Evolutionary conservation across 495 filamentous ascomycete genomes (phyloP), one percentile per base, ranked within the genome.

Genomic region (Apiosordaria backusii): DNA sequence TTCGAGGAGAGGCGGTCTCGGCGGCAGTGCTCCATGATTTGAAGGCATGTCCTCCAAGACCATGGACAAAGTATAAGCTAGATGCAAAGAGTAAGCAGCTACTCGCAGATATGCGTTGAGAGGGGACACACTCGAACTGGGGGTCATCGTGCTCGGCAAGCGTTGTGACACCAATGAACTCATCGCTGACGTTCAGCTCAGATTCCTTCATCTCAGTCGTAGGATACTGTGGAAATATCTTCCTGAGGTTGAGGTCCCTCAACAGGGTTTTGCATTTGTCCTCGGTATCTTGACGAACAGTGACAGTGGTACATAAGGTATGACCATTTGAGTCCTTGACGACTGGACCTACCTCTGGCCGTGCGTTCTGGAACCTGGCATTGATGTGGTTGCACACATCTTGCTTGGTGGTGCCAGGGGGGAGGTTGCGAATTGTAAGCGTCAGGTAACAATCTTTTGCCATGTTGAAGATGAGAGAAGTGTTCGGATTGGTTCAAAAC

Each of bases 21-120:
- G 58, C 62, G 35, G 63, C 67, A 3, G 64, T 66, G 52, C 60
- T 60, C 67, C 67, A 69, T 26, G 64, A 60, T 15, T 18, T 63
- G 54, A 67, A 66, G 19, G 67, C 67, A 66, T 69, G 67, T 3
- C 67, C 67, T 21, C 67, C 67, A 19, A 69, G 67, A 10, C 67
- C 67, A 60, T 69, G 67, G 22, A 69, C 60, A 18, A 69, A 69
- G 26, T 69, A 69, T 24, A 69, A 23, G 22, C 67, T 69, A 40
- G 6, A 26, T 10, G 55, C 16, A 19, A 40, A 18, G 13, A 40
- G 63, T 26, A 13, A 65, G 53, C 57, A 59, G 29, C 6, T 50
- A 6, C 40, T n/a, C n/a, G n/a, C n/a, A n/a, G n/a, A n/a, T n/a
- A 16, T 50, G 16, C 6, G 40, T 50, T 50, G 7, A 50, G 16